Percentiles rank a stretch among this genome's conserved stretches.
Evolutionary conservation across 768 basidiomycete species (phyloP).

Genomic region (Boletales sp.): DNA sequence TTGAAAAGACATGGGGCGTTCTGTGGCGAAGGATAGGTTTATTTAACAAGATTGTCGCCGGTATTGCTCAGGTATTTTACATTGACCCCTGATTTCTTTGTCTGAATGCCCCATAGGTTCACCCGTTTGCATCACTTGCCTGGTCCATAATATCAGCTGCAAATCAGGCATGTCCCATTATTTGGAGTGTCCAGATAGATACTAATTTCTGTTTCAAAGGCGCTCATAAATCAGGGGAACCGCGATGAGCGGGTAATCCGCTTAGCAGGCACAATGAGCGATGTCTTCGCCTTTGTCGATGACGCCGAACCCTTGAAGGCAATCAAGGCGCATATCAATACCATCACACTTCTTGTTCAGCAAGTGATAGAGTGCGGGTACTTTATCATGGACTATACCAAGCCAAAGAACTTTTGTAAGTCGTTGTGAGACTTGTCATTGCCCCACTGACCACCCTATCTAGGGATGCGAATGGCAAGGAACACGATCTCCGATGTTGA

Average conservation of each 20-base stretch:
- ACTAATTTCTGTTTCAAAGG: not conserved
- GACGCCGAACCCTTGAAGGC: not conserved
- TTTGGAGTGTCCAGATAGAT: not conserved
- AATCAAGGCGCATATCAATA: not conserved
- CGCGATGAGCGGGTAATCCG: not conserved
- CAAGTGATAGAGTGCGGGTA: not conserved
- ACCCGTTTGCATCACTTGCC: constrained; percentile 2
- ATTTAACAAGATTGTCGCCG: not conserved
- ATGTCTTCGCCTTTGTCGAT: not conserved
- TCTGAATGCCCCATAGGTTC: not conserved
- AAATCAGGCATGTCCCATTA: not conserved
- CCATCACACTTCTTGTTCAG: not conserved
- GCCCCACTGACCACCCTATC: not conserved
- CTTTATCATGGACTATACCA: not conserved
- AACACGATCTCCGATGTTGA: constrained; percentile 1
- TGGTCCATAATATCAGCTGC: constrained; percentile 1
- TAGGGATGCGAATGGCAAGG: not conserved
- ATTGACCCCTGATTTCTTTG: not conserved
- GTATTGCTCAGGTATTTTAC: not conserved
- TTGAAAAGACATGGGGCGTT: not conserved
- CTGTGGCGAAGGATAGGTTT: not conserved
- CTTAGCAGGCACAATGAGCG: not conserved
- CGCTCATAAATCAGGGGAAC: not conserved
- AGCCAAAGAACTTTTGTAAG: not conserved
- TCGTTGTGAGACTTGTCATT: not conserved